Conservation (phyloP, 306 rosid genomes). For the Mimosa pudica region DNA sequence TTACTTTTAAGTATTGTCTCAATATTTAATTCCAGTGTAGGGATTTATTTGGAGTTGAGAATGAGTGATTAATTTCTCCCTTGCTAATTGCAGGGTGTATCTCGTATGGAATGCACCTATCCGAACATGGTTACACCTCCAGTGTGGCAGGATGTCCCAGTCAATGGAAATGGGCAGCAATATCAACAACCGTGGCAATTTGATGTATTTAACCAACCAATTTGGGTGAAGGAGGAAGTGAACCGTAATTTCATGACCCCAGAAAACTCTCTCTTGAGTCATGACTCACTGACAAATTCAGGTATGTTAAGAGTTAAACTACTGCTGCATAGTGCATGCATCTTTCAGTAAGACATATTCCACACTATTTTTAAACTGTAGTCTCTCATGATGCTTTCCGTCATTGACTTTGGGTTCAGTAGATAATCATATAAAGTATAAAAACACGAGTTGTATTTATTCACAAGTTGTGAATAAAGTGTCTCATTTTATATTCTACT, state of each 20-base stretch:
- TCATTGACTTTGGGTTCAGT: not conserved
- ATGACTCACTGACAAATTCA: slow-evolving; percentile 80
- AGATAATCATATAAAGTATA: not conserved
- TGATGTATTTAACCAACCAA: slow-evolving; percentile 59
- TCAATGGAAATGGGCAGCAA: slow-evolving; percentile 65
- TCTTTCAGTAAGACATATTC: not conserved
- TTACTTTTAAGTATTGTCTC: not conserved
- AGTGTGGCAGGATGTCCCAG: slow-evolving; percentile 64
- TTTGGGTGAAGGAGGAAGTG: slow-evolving; percentile 74
- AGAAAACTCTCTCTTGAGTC: slow-evolving; percentile 73
- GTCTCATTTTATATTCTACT: not conserved
- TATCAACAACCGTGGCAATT: slow-evolving; percentile 78
- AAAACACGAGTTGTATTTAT: not conserved
- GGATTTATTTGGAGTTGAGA: slow-evolving; percentile 24
- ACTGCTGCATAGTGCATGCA: not conserved
- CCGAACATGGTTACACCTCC: slow-evolving; percentile 59
- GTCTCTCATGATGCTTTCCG: not conserved
- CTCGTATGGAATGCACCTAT: slow-evolving; percentile 62
- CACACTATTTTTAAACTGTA: not conserved
- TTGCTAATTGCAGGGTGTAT: slow-evolving; percentile 52
- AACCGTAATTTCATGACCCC: slow-evolving; percentile 65
- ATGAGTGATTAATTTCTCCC: not conserved
- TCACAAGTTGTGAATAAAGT: slow-evolving; percentile 2
- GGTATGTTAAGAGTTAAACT: slow-evolving; percentile 44
- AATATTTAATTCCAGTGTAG: not conserved